Base-by-base conservation (phyloP, 306 rosid species). In the Dalbergia oliveri region DNA sequence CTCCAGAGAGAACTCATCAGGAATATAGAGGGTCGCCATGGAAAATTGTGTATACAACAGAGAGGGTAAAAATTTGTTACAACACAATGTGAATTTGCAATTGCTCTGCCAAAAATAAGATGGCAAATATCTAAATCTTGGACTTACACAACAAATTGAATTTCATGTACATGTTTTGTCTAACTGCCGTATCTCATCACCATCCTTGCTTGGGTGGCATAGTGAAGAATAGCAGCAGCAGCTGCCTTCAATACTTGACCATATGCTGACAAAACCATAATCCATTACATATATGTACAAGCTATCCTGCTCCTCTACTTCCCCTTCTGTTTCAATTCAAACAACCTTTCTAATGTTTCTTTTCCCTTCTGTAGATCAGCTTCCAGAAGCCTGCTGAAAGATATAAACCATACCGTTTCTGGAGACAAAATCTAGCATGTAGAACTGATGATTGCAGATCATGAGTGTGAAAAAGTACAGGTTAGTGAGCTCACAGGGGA, bases 91-190 rank as follows among this genome's bases (percentile, higher is more conserved):
- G 83, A 80, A 72, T 74, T 66, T 58, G 74, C 80, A 72, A 65
- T 82, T 81, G 79, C 84, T 81, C 70, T 60, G 84, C 82, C 75
- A 86, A 88, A 87, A 78, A 70, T 65, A 83, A 60, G 71, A 73
- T 47, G 68, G 59, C 63, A 77, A 58, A 60, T 62, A 71, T 80
- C 88, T 87, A 89, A 82, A 81, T 81, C 70, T 77, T 73, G 85
- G 79, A 76, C 84, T 70, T 67, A 10, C 73, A 68, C 66, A 86
- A 60, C 88, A 87, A 82, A 79, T 65, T 71, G 70, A 77, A 67
- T 80, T 79, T 85, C 92, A 92, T 86, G 85, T 85, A 89, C 93
- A 92, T 84, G 87, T 75, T 80, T 83, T 54, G 73, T 75, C 83
- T 53, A 75, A 65, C 79, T 79, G 66, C 34, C 65, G 83, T 47